Evolutionary conservation across 2,329 filamentous ascomycete genomes (phyloP), one percentile per base, ranked within the genome.

Genomic region (Hysterium pulicare): DNA sequence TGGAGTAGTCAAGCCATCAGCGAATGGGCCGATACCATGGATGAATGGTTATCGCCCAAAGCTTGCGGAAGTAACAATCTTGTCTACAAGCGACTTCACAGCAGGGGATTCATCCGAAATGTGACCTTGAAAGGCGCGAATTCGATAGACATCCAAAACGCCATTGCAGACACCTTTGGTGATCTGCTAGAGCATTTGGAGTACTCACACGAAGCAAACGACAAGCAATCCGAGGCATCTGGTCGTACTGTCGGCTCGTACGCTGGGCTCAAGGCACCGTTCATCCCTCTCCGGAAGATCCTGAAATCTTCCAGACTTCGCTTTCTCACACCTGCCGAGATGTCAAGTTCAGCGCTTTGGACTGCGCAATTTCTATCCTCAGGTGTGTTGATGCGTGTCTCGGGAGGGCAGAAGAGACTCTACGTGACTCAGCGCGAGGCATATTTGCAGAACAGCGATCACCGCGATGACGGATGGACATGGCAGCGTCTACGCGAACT

Each of bases 231-330:
- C 3, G 42, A 47, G 19, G 30, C 26, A n/a, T 19, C 4, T 19
- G 40, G 37, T 23, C 51, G 51, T 6, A 51, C 52, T 33, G 44
- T 61, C n/a, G 42, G 44, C 24, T 38, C 53, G 1, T 54, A 57
- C 28, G 69, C 83, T 16, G 86, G 82, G 5, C 71, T 90, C 15
- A 75, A 78, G 41, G 82, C 84, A 33, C 67, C 78, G 0, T 88
- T 86, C 77, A 76, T 90, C n/a, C 87, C 87, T 4, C 71, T 91
- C 15, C 79, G 86, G 38, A 90, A 90, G 61, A 71, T 88, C 2
- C 80, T 86, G 58, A 88, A 85, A 57, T 84, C 88, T 44, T 83
- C 83, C 0, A 78, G 81, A 20, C 73, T 91, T 5, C 79, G 81
- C 1, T 90, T 90, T 53, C 72, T 90, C 9, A 78, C 77, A 5